Base-by-base conservation (phyloP, 768 basidiomycete genomes). In the Boletus reticuloceps region DNA sequence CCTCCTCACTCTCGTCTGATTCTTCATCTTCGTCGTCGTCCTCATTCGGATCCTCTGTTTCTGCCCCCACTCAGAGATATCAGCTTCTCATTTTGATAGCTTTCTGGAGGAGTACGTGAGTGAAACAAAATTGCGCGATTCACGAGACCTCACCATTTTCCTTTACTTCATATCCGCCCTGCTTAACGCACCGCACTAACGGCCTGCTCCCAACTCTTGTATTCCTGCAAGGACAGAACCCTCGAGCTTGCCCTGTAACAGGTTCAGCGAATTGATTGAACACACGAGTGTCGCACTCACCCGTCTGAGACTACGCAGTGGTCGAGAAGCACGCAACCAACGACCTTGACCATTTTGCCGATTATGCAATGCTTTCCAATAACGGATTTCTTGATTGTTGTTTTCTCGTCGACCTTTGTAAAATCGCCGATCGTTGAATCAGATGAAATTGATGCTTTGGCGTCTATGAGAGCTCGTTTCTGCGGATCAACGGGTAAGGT, bases 291-390 rank as follows among this genome's bases (percentile, higher is more conserved):
- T 10, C 10, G 8, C 12, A 19, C 62, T 56, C 58, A 93, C 94
- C 93, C 92, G 54, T 96, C 93, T 41, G 82, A 89, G 13, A 98
- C 74, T 5, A 90, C 80, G 62, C 94, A 95, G 64, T 96, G 94
- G 65, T 97, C 95, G 59, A 94, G 78, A 22, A 98, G 68, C 8
- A 96, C 81, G 60, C 89, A 94, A 12, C 90, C 89, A 3, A 77
- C 78, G 45, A 98, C 84, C 69, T 85, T 91, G n/a, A 82, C 88
- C 78, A 87, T 87, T 68, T 83, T 88, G 4, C 92, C 92, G 50
- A 95, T 88, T 16, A 85, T 74, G 60, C 92, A 94, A 67, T 95
- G 93, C 55, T 86, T 79, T 10, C 91, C 91, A 31, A 94, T 81
- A 17, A 91, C 77, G 3, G 83, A 85, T 63, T 84, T 84, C 68